A percentile compares a stretch with the other conserved stretches of the same genome.
Evolutionary conservation across 768 basidiomycete genomes (phyloP).

Genomic region (Pulveroboletus sp.): DNA sequence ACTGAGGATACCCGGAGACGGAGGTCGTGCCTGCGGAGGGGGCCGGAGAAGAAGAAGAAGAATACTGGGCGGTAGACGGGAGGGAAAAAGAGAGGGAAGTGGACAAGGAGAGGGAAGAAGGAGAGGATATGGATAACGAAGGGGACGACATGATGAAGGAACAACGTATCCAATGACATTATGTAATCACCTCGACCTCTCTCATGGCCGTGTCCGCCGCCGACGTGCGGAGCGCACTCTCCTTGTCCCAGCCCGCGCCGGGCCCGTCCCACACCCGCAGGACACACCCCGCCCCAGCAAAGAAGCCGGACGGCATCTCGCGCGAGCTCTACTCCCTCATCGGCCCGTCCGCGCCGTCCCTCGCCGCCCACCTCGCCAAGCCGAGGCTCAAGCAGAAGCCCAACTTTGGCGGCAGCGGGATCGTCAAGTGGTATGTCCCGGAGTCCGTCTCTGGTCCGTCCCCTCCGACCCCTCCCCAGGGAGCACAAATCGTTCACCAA

Average conservation of each 20-base stretch:
- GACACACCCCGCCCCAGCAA: conserved; percentile 32
- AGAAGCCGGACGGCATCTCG: conserved; percentile 87
- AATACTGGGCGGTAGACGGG: background rate
- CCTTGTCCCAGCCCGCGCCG: conserved; percentile 40
- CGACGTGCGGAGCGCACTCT: conserved; percentile 82
- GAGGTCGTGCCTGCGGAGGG: no score
- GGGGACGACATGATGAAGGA: no score
- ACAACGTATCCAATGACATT: no score
- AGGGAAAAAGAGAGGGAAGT: no score
- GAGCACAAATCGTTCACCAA: conserved; percentile 74
- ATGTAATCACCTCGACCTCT: background rate
- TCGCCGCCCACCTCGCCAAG: conserved; percentile 75
- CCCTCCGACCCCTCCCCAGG: conserved; percentile 42
- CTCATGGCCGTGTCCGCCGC: conserved; percentile 66
- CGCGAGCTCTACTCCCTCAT: conserved; percentile 92
- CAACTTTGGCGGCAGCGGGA: conserved; percentile 57
- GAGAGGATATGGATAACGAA: no score
- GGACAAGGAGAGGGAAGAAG: no score
- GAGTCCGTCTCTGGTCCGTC: background rate
- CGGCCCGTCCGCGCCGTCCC: conserved; percentile 85
- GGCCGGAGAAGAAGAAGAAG: background rate
- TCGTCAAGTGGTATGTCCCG: conserved; percentile 65
- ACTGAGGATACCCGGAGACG: background rate
- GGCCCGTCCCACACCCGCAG: conserved; percentile 46
- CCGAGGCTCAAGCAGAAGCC: conserved; percentile 87